Conservation (phyloP, 306 rosid genomes). For the Lathyrus tuberosus region DNA sequence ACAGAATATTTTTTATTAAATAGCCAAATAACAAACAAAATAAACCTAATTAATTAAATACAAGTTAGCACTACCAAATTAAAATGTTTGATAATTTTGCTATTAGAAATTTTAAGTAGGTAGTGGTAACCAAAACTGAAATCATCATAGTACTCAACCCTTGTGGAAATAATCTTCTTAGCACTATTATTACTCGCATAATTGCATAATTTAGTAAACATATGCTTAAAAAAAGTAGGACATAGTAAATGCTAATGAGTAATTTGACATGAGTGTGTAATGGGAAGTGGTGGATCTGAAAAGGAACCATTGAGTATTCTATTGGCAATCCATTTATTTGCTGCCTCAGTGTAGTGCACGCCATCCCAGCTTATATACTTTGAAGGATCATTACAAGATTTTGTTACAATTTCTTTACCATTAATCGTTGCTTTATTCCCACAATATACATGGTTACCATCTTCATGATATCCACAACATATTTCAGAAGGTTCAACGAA, state of each 20-base stretch:
- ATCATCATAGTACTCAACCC: no score
- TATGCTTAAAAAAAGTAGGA: not conserved
- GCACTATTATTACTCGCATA: no score
- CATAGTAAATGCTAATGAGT: constrained; percentile 7
- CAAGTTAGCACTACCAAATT: no score
- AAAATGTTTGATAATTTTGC: no score
- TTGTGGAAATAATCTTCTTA: no score
- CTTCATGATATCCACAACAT: constrained; percentile 79
- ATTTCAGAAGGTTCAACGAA: constrained; percentile 54
- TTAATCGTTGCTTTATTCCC: constrained; percentile 55
- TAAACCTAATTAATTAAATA: no score
- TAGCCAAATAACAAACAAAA: no score
- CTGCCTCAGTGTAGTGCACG: constrained; percentile 81
- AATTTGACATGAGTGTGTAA: constrained; percentile 53
- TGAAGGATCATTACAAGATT: constrained; percentile 77
- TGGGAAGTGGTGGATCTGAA: constrained; percentile 62
- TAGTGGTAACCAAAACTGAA: no score
- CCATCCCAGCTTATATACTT: constrained; percentile 88
- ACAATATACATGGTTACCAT: constrained; percentile 55
- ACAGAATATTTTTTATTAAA: no score
- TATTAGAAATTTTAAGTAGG: no score
- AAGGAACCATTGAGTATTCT: constrained; percentile 59
- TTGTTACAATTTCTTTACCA: constrained; percentile 55
- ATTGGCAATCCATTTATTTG: constrained; percentile 70
- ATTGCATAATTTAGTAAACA: no score